Base-by-base conservation (phyloP, 345 rosid species). In the Zanthoxylum bungeanum region DNA sequence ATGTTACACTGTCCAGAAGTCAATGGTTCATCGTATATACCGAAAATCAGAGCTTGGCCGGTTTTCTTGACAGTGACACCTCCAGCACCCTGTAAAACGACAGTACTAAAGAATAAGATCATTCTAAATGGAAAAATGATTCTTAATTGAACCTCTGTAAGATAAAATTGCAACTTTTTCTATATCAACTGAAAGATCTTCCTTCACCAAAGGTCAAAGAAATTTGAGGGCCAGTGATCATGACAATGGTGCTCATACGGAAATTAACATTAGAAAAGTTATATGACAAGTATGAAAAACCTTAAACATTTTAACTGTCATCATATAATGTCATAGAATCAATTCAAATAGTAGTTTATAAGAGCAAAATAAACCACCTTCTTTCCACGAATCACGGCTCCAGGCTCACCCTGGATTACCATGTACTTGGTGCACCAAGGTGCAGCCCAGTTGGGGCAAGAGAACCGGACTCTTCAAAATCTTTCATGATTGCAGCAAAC, bases 1-100 rank as follows among this genome's bases (percentile, higher is more conserved):
- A 91, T 85, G 92, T 89, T 89, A 82, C 97, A 89, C 84, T 91
- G 97, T 66, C 94, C 92, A 6, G 94, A 90, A 65, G 88, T 87
- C 79, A 91, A 72, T 4, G 97, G 94, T 47, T 91, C 97, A 60
- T 91, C 92, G 3, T 91, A 91, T 71, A 89, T 52, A 12, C 97
- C 94, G 28, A 89, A 85, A 53, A 91, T 78, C 79, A 91, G 77
- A 10, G 97, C 88, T 76, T 87, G 91, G 30, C 73, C 80, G 5
- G 97, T 91, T 75, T 91, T 91, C 84, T 89, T 91, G 72, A 91
- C 85, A 4, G 92, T 87, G 49, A 91, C 52, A 22, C 97, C 97
- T 31, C 97, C 92, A 3, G 94, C 53, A 36, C 92, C 94, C 92
- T 87, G 80, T 21, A 12, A 77, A 74, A 52, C 72, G 33, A 19